phyloP scores from a whole-genome alignment of 164 flowering plant genomes.

The Tetracentron sinense region DNA sequence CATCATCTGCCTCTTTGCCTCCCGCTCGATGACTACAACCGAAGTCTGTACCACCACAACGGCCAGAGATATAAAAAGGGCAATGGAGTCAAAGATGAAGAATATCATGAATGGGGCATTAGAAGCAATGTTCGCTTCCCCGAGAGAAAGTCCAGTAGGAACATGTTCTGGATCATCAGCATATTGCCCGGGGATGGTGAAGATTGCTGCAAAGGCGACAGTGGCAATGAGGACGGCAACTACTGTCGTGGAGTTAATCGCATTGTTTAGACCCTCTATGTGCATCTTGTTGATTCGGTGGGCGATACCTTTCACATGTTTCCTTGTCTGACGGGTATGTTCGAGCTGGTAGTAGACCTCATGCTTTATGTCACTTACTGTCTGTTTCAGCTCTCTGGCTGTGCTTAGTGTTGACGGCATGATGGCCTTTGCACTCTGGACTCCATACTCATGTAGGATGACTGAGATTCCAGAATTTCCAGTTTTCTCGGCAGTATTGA shows the following conservation, averaged over 20 bases:
- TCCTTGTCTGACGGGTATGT: slow-evolving; percentile 80
- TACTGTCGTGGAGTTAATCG: slow-evolving; percentile 93
- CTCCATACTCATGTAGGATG: slow-evolving; percentile 60
- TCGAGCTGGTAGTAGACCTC: slow-evolving; percentile 89
- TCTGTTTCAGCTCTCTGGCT: slow-evolving; percentile 80
- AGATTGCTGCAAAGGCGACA: slow-evolving; percentile 95
- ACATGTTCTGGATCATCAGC: slow-evolving; percentile 49
- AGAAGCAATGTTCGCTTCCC: slow-evolving; percentile 76
- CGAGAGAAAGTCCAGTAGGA: slow-evolving; percentile 47
- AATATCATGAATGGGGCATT: slow-evolving; percentile 58
- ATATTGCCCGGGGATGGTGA: slow-evolving; percentile 88
- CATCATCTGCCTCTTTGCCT: slow-evolving; percentile 95
- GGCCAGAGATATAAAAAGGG: slow-evolving; percentile 78
- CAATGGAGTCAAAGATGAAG: slow-evolving; percentile 70
- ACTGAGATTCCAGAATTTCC: slow-evolving; percentile 37
- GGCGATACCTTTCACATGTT: slow-evolving; percentile 75
- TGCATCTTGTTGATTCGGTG: slow-evolving; percentile 84
- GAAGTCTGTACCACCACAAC: slow-evolving; percentile 91
- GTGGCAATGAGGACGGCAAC: slow-evolving; percentile 97
- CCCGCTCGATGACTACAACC: slow-evolving; percentile 86
- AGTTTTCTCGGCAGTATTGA: slow-evolving; percentile 85
- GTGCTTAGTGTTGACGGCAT: slow-evolving; percentile 40
- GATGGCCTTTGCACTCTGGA: slow-evolving; percentile 47
- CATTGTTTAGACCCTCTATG: slow-evolving; percentile 86
- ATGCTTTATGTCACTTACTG: slow-evolving; percentile 94